phyloP scores from a whole-genome alignment of 768 basidiomycete genomes.

The Crucibulum laeve region DNA sequence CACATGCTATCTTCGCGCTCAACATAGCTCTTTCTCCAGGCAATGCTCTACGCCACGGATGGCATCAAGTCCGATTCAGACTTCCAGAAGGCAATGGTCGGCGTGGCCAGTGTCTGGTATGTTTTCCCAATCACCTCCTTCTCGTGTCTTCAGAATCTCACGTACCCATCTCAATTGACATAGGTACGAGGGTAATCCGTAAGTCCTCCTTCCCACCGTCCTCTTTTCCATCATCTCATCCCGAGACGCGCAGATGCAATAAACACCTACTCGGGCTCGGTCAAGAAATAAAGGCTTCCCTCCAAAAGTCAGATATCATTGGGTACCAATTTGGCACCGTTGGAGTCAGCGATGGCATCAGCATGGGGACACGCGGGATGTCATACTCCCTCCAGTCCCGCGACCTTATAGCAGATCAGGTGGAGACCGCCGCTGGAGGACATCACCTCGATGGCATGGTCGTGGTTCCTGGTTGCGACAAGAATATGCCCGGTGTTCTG shows the following conservation, averaged over 20 bases:
- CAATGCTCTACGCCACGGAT: constrained; percentile 99
- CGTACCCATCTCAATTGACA: constrained; percentile 10
- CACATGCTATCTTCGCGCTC: constrained; percentile 2
- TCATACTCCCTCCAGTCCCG: constrained; percentile 94
- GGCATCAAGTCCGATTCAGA: constrained; percentile 78
- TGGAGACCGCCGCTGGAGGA: constrained; percentile 93
- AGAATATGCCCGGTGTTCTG: constrained; percentile 99
- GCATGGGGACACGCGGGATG: constrained; percentile 96
- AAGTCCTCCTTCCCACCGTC: constrained; percentile 28
- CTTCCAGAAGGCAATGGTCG: constrained; percentile 96
- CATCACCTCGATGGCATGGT: constrained; percentile 99
- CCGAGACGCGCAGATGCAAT: constrained; percentile 69
- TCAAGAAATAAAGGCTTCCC: constrained; percentile 79
- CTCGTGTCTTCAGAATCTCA: constrained; percentile 5
- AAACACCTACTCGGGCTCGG: constrained; percentile 88
- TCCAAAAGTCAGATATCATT: constrained; percentile 66
- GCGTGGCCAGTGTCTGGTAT: constrained; percentile 94
- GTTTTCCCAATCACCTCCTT: too few species aligned
- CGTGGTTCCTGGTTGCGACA: constrained; percentile 96
- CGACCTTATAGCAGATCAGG: constrained; percentile 96
- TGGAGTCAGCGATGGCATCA: constrained; percentile 97
- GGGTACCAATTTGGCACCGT: constrained; percentile 98
- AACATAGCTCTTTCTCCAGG: constrained; percentile 39
- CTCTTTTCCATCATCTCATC: constrained; percentile 3
- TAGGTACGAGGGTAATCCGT: constrained; percentile 99